phyloP scores from a whole-genome alignment of 371 early-diverging fungal species.

The Mucor piriformis region DNA sequence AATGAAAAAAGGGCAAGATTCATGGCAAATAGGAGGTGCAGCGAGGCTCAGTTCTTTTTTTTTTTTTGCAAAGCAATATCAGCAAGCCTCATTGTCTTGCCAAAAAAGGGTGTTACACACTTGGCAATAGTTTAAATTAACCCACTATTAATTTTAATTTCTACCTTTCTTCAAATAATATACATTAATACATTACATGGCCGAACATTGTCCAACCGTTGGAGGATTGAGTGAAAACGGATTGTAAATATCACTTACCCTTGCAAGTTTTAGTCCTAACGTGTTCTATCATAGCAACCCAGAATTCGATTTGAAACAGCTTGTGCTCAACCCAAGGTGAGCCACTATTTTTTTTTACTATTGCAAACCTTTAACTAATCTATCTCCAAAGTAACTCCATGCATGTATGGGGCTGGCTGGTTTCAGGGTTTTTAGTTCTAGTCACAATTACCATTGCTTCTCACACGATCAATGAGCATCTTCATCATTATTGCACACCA shows the following conservation, averaged over 20 bases:
- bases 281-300: constrained; percentile 33
- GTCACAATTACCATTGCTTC: constrained; percentile 38
- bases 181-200: constrained; percentile 5
- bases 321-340: constrained; percentile 46
- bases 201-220: constrained; percentile 28
- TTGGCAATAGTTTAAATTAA: neutral
- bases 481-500: constrained; percentile 47
- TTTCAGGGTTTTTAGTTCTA: constrained; percentile 35
- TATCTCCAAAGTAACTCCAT: constrained; percentile 29
- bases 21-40: too few relatives aligned
- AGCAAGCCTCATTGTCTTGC: constrained; percentile 5
- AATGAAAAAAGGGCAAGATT: too few relatives aligned
- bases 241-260: constrained; percentile 19
- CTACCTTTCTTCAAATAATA: neutral
- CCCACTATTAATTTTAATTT: neutral
- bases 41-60: too few relatives aligned
- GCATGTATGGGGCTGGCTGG: constrained; percentile 55
- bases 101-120: constrained; percentile 3
- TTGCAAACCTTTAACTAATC: neutral
- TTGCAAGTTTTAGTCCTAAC: neutral
- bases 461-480: constrained; percentile 37
- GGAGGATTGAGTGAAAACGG: constrained; percentile 34
- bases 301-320: constrained; percentile 39
- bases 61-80: too few relatives aligned
- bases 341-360: neutral